Base-by-base conservation (phyloP, 495 filamentous ascomycete species). In the Lentithecium fluviatile region DNA sequence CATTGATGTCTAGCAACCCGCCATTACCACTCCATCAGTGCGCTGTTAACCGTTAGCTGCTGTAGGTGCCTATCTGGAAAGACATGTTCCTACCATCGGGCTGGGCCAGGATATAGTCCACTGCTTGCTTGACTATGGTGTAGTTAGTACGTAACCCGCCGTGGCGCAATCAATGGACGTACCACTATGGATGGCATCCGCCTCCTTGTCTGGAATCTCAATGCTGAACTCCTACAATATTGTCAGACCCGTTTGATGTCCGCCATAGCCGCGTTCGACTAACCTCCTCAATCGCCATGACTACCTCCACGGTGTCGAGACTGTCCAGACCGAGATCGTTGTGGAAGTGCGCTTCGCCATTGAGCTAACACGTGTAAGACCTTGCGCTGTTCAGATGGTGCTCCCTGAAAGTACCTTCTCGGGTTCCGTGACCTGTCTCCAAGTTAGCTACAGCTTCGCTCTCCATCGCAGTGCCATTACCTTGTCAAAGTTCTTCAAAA, bases 261-360 rank as follows among this genome's bases (percentile, higher is more conserved):
- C 20, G 12, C 11, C 7, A 21, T n/a, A 34, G 13, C 0, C 24
- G 20, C 17, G 17, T 21, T 17, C 8, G 13, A 58, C 84, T 66
- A 80, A 96, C 93, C 88, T 98, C 94, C 83, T 98, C 94, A 78
- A 98, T 97, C 62, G 94, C 94, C 94, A 98, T 98, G 61, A 98
- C 95, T 66, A 98, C 92, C 82, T 98, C 94, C 52, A 98, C 94
- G 49, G 92, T 96, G 74, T 98, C 94, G 74, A 98, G 81, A 79
- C 89, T 95, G 80, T 98, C 94, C 67, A 98, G 77, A 57, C 91
- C 95, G 47, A 98, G 84, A 78, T 98, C 94, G 71, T 96, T 97
- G 55, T 90, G 78, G 76, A 98, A 98, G 83, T 97, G 90, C 26
- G 94, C 87, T 42, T 76, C 79, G 45, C 80, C 78, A 65, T 82